Evolutionary conservation across 129 eudicot genomes (phyloP).

Genomic region (Saposhnikovia divaricata): DNA sequence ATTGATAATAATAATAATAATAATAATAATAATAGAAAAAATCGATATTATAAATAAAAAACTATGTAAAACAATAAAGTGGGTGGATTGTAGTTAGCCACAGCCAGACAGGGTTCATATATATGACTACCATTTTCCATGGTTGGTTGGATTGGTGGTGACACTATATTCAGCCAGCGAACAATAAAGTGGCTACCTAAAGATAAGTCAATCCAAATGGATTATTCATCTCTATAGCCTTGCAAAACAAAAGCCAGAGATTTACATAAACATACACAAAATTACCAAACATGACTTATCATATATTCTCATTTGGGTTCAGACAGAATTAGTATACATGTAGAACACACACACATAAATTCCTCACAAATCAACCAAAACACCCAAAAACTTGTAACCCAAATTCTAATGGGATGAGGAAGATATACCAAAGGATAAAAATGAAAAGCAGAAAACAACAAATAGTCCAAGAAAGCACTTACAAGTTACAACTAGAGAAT

Average conservation of each 20-base stretch:
- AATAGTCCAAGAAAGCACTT: background rate
- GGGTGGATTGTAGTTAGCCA: background rate
- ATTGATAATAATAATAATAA: no score
- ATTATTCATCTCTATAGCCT: background rate
- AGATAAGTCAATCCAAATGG: background rate
- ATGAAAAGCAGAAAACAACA: background rate
- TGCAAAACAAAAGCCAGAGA: background rate
- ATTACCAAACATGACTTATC: background rate
- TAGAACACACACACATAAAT: no score
- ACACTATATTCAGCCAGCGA: background rate
- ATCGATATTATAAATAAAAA: no score
- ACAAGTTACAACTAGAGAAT: slow-evolving; percentile 12
- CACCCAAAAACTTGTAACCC: background rate
- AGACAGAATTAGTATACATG: no score
- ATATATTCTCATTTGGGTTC: background rate
- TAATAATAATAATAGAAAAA: no score
- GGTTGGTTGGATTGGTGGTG: background rate
- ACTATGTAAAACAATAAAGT: background rate
- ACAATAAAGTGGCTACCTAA: background rate
- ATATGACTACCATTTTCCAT: background rate
- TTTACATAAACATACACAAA: background rate
- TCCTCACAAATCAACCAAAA: background rate
- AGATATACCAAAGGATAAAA: no score
- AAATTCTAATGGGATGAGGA: background rate
- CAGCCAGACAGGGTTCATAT: background rate